Conservation (phyloP, 208 protist species). For the Trypanosoma boissoni region DNA sequence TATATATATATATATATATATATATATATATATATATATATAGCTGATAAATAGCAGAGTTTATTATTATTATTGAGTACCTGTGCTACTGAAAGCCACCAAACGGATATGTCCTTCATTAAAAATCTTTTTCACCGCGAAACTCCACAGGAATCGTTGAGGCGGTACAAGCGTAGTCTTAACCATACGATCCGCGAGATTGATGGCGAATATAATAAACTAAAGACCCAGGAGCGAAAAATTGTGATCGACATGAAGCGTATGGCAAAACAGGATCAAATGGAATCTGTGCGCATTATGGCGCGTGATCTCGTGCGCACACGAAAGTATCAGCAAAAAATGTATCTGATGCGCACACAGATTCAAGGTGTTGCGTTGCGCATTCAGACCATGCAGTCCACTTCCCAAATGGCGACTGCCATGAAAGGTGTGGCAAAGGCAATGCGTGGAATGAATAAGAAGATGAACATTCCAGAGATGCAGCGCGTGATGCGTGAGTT, state of each 20-base stretch:
- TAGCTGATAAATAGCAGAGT: not conserved
- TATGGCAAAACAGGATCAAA: constrained; percentile 96
- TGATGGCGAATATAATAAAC: constrained; percentile 94
- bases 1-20: constrained; percentile 2
- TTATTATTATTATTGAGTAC: not conserved
- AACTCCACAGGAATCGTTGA: constrained; percentile 92
- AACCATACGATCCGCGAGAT: constrained; percentile 94
- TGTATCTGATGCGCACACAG: constrained; percentile 97
- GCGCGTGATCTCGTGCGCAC: constrained; percentile 98
- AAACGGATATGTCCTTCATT: constrained; percentile 34
- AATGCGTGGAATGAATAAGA: constrained; percentile 95
- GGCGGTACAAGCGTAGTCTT: constrained; percentile 95
- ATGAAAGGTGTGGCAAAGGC: constrained; percentile 93
- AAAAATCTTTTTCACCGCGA: constrained; percentile 76
- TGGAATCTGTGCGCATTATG: constrained; percentile 96
- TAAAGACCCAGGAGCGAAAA: constrained; percentile 95
- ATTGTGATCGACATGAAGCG: constrained; percentile 96
- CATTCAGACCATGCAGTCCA: constrained; percentile 94
- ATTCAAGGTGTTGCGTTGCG: constrained; percentile 95
- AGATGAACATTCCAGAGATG: constrained; percentile 97
- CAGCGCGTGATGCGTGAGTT: constrained; percentile 98
- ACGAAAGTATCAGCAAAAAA: constrained; percentile 93
- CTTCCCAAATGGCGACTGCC: constrained; percentile 80
- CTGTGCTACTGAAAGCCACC: too few species aligned
- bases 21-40: constrained; percentile 2